Conservation (phyloP, 2,329 filamentous ascomycete species). For the Penicillium sp. region DNA sequence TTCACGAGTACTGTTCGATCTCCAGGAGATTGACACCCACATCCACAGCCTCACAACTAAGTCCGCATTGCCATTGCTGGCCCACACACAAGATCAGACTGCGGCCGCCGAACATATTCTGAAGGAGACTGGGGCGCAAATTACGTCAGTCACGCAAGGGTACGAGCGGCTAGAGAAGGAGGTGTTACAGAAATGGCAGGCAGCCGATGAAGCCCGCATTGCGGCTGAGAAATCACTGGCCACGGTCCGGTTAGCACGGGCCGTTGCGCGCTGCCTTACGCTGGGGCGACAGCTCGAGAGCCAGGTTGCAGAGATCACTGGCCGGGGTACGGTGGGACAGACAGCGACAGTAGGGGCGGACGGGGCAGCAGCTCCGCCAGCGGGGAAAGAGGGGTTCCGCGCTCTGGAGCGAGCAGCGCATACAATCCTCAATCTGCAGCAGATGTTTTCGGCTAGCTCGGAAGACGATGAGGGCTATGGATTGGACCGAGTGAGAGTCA, state of each 20-base stretch:
- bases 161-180: slow-evolving; percentile 84
- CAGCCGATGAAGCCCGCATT: slow-evolving; percentile 75
- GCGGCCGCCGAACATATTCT: slow-evolving; percentile 70
- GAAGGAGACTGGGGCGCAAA: slow-evolving; percentile 72
- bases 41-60: slow-evolving; percentile 86
- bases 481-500: slow-evolving; percentile 68
- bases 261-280: slow-evolving; percentile 73
- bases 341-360: slow-evolving; percentile 33
- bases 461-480: slow-evolving; percentile 73
- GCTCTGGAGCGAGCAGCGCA: slow-evolving; percentile 79
- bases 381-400: slow-evolving; percentile 66
- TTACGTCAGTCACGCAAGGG: slow-evolving; percentile 75
- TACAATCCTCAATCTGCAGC: slow-evolving; percentile 71
- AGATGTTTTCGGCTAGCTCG: slow-evolving; percentile 65
- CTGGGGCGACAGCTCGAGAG: slow-evolving; percentile 82
- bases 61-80: slow-evolving; percentile 74
- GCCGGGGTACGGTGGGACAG: slow-evolving; percentile 33
- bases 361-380: slow-evolving; percentile 20
- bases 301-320: slow-evolving; percentile 70
- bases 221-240: slow-evolving; percentile 77
- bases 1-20: slow-evolving; percentile 90
- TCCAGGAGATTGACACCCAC: slow-evolving; percentile 94
- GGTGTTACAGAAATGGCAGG: slow-evolving; percentile 78
- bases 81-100: slow-evolving; percentile 72
- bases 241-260: slow-evolving; percentile 71